Evolutionary conservation across 1,284 basidiomycete species (phyloP), one percentile per base, ranked within the genome.

Genomic region (Exobasidium cylindrosporum): DNA sequence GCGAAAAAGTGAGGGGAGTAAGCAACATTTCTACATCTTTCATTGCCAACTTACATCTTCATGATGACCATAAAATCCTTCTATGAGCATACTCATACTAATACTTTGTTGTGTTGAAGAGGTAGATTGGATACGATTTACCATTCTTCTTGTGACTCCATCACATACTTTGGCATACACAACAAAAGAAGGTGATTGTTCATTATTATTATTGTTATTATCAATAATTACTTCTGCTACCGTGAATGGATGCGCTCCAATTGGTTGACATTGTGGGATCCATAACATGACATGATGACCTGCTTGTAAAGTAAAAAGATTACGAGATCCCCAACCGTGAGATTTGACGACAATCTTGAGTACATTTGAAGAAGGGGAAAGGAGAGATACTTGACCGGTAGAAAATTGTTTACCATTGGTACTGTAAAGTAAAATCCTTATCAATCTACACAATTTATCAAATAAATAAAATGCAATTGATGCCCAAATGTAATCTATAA

Each of bases 161-260:
- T 56, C 49, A 29, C 69, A 57, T 14, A 57, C 57, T 49, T 64
- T 63, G 58, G 70, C 58, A 17, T 68, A 32, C 17, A 73, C 46
- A 23, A 70, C 71, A 13, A 70, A 50, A 43, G 55, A 67, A 35
- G 61, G 62, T 21, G 50, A 11, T n/a, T n/a, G n/a, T 17, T 31
- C 11, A 3, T 28, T 23, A 24, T 11, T n/a, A n/a, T n/a, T n/a
- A n/a, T n/a, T n/a, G n/a, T n/a, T n/a, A n/a, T n/a, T n/a, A n/a
- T 62, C 58, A n/a, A 7, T 47, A 3, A 66, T 68, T 5, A 60
- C 55, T 0, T 50, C 30, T 7, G 68, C 60, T 3, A 73, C 66
- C 1, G 72, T 63, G 62, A 73, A 73, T 17, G 72, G 72, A 60
- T 73, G 72, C 28, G 67, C 65, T 7, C 63, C 61, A 4, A 70